Conservation (phyloP, 306 rosid species). For the Vigna hirtella region DNA sequence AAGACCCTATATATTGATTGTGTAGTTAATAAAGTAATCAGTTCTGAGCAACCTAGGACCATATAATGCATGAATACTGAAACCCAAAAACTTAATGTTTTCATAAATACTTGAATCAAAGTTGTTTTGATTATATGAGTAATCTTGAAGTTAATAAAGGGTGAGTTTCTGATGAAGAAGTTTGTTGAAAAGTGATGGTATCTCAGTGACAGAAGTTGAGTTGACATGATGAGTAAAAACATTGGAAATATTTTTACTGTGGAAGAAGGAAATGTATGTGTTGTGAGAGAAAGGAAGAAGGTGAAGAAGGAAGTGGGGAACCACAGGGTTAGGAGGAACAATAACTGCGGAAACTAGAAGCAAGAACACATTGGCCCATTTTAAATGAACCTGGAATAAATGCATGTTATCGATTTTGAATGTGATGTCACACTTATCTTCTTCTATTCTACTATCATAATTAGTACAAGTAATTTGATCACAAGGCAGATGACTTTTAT, state of each 20-base stretch:
- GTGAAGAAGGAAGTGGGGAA: conserved; percentile 45
- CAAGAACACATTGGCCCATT: conserved; percentile 43
- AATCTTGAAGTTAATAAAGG: too few relatives aligned
- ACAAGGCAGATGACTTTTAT: conserved; percentile 41
- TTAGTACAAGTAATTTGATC: conserved; percentile 52
- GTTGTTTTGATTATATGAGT: too few relatives aligned
- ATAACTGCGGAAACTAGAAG: conserved; percentile 30
- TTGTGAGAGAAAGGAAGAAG: neutral
- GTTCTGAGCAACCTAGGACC: neutral
- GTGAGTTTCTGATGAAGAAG: too few relatives aligned
- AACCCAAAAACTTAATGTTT: too few relatives aligned
- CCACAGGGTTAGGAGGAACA: conserved; percentile 17
- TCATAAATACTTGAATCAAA: too few relatives aligned
- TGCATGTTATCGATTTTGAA: conserved; percentile 46
- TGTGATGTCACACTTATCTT: conserved; percentile 48
- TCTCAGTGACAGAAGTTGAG: neutral
- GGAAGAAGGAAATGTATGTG: conserved; percentile 14
- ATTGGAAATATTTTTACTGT: neutral
- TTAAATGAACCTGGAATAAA: conserved; percentile 48
- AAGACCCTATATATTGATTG: neutral
- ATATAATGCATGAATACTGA: neutral
- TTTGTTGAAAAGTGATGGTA: too few relatives aligned
- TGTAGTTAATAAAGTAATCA: neutral
- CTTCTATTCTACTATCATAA: conserved; percentile 42
- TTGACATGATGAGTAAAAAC: neutral